Base-by-base conservation (phyloP, 2,329 filamentous ascomycete genomes). In the Ambrosiella cleistominuta region DNA sequence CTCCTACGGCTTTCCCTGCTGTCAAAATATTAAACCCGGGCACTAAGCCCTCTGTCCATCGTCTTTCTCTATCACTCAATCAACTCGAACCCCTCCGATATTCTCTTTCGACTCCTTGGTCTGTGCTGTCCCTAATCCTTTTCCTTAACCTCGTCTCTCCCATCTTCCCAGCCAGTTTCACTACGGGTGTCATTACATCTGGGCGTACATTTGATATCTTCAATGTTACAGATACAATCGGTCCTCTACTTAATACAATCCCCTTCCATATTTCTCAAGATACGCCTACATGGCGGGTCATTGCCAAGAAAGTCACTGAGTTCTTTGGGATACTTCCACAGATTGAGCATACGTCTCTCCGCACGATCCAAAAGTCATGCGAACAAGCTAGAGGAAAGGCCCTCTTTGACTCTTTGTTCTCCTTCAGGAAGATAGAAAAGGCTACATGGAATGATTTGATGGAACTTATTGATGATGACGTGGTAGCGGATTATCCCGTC, bases 231-330 rank as follows among this genome's bases (percentile, higher is more conserved):
- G 66, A 74, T 19, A 79, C 86, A 0, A 77, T 93, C 47, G 91
- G 90, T 0, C 90, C 91, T 0, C 71, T 96, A 17, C 95, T 96
- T 75, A 96, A 96, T 66, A 95, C 89, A 0, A 72, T 96, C 1
- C 88, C 90, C 0, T 88, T 85, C 66, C 75, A 79, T 5, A 63
- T 77, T 65, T 68, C 0, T 71, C 75, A 7, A 15, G 15, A 1
- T 36, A 37, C 3, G 37, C 42, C 27, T 3, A 80, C 74, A 0
- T 88, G 85, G 80, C 66, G 70, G 0, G 74, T 78, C 0, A 68
- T 88, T 1, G 72, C 88, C 19, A 72, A 70, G 13, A 70, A 72
- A 55, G 87, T 85, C 61, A 88, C 95, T 64, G 70, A 79, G 0
- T 88, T 85, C 66, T 88, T 87, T 65, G 76, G 81, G 1, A 71